These are phyloP conservation scores for Phytophthora europaea DNA, from an alignment of 352 stramenopile species.

Conservation along the genomic window DNA sequence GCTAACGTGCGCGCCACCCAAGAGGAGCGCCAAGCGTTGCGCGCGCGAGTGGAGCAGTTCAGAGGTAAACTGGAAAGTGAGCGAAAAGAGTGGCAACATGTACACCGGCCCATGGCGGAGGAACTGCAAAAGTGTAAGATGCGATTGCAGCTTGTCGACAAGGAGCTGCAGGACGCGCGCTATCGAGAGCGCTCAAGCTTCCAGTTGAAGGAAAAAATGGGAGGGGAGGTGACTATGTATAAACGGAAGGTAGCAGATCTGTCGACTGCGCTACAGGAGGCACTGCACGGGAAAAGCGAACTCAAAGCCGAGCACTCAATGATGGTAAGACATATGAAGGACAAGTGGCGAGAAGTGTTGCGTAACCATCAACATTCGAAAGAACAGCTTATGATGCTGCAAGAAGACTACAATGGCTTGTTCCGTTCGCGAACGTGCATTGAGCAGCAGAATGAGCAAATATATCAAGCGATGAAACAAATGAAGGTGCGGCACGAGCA, in stretches of 20 bases:
- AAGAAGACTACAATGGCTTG: constrained; percentile 79
- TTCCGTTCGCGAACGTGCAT: constrained; percentile 55
- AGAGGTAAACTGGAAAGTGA: constrained; percentile 74
- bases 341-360: constrained; percentile 75
- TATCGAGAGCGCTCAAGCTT: constrained; percentile 73
- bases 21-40: constrained; percentile 80
- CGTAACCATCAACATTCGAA: constrained; percentile 51
- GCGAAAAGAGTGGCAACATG: constrained; percentile 72
- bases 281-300: constrained; percentile 54
- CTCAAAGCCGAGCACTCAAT: constrained; percentile 59
- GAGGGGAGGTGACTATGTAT: constrained; percentile 50
- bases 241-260: constrained; percentile 73
- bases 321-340: constrained; percentile 64
- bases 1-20: constrained; percentile 64
- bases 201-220: constrained; percentile 79
- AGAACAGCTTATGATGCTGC: constrained; percentile 71
- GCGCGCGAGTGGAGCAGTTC: constrained; percentile 69
- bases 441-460: constrained; percentile 57
- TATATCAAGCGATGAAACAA: constrained; percentile 55
- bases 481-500: constrained; percentile 62
- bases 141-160: constrained; percentile 66
- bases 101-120: constrained; percentile 61
- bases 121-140: constrained; percentile 64
- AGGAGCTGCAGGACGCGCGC: constrained; percentile 70
- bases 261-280: constrained; percentile 59